Conservation (phyloP, 768 basidiomycete species). For the Termitomyces sp. region DNA sequence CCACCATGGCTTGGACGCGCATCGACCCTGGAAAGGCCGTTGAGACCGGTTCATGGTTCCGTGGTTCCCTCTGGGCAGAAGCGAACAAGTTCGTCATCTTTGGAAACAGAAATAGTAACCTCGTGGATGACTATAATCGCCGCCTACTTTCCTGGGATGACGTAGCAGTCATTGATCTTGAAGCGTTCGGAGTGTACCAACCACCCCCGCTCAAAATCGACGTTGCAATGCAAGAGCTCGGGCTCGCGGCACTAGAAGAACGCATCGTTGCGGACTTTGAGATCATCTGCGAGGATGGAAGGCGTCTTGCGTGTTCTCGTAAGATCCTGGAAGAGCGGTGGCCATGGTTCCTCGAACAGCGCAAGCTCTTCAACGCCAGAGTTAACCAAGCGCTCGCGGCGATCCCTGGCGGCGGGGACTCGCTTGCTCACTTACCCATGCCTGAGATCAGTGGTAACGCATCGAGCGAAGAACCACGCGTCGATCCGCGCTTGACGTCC, state of each 20-base stretch:
- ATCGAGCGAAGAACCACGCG: slow-evolving; percentile 43
- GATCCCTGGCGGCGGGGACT: slow-evolving; percentile 39
- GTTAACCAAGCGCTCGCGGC: slow-evolving; percentile 53
- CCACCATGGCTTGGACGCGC: slow-evolving; percentile 78
- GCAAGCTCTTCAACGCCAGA: slow-evolving; percentile 50
- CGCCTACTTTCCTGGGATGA: slow-evolving; percentile 90
- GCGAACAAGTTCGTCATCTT: slow-evolving; percentile 86
- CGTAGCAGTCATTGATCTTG: slow-evolving; percentile 84
- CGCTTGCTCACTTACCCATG: slow-evolving; percentile 56
- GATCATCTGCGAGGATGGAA: slow-evolving; percentile 86
- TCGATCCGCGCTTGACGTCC: slow-evolving; percentile 78
- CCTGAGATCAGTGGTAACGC: slow-evolving; percentile 55
- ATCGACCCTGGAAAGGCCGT: slow-evolving; percentile 87
- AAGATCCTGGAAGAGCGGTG: slow-evolving; percentile 86
- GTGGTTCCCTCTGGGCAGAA: slow-evolving; percentile 83
- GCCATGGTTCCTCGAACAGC: slow-evolving; percentile 89
- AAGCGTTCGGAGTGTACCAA: slow-evolving; percentile 95
- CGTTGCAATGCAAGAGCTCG: slow-evolving; percentile 76
- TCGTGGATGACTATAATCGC: slow-evolving; percentile 90
- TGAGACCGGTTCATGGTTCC: slow-evolving; percentile 90
- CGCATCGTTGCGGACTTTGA: slow-evolving; percentile 85
- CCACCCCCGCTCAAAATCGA: slow-evolving; percentile 67
- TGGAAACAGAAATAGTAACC: slow-evolving; percentile 82
- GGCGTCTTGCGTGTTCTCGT: slow-evolving; percentile 76
- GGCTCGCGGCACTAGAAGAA: slow-evolving; percentile 80